phyloP scores from a whole-genome alignment of 495 filamentous ascomycete genomes.

The Pyronema omphalodes region DNA sequence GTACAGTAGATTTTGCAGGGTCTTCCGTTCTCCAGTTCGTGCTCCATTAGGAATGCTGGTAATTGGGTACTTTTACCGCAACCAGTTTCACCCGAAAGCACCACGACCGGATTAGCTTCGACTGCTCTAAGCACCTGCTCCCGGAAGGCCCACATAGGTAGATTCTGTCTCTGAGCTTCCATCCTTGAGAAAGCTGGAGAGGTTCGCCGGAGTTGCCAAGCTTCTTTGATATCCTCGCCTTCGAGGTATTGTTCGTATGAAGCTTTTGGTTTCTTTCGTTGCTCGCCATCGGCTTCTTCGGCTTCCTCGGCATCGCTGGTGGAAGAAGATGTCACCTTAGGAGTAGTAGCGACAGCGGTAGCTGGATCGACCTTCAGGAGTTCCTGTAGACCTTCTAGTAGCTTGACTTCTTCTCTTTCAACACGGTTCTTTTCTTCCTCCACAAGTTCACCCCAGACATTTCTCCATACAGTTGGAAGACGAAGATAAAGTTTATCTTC shows the following conservation, averaged over 20 bases:
- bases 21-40: slow-evolving; percentile 61
- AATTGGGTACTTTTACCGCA: slow-evolving; percentile 96
- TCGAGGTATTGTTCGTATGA: slow-evolving; percentile 42
- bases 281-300: slow-evolving; percentile 39
- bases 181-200: slow-evolving; percentile 33
- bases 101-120: slow-evolving; percentile 59
- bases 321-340: slow-evolving; percentile 24
- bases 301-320: slow-evolving; percentile 18
- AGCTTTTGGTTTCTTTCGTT: slow-evolving; percentile 48
- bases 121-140: slow-evolving; percentile 55
- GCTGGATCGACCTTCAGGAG: slow-evolving; percentile 50
- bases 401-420: slow-evolving; percentile 49
- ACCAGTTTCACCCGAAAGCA: slow-evolving; percentile 89
- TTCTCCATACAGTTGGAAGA: slow-evolving; percentile 62
- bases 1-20: slow-evolving; percentile 87
- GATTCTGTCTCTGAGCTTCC: slow-evolving; percentile 40
- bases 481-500: slow-evolving; percentile 73
- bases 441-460: slow-evolving; percentile 65
- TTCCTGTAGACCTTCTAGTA: slow-evolving; percentile 41
- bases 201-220: slow-evolving; percentile 26
- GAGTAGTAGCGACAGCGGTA: slow-evolving; percentile 30
- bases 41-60: slow-evolving; percentile 75
- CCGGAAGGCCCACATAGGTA: slow-evolving; percentile 81
- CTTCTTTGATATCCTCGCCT: slow-evolving; percentile 8
- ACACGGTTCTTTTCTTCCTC: slow-evolving; percentile 41